Evolutionary conservation across 495 filamentous ascomycete genomes (phyloP).

Genomic region (Hapsidospora chrysogenum): DNA sequence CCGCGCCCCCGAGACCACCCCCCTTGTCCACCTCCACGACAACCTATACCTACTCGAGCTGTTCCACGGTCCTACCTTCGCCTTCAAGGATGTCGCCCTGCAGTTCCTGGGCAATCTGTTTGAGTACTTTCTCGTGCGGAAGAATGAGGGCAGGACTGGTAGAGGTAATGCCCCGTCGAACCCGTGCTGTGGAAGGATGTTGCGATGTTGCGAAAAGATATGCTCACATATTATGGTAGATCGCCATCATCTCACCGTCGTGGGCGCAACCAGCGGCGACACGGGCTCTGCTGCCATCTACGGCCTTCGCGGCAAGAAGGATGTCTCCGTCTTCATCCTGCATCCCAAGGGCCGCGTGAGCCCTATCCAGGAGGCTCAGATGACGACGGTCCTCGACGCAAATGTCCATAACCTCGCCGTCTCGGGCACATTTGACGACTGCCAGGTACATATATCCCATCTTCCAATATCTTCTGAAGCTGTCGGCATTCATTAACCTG

Average conservation of each 20-base stretch:
- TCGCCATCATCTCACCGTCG: constrained; percentile 73
- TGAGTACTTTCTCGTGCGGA: constrained; percentile 80
- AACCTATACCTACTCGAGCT: constrained; percentile 79
- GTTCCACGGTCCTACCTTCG: constrained; percentile 93
- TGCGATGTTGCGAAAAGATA: background rate
- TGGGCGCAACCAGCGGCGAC: constrained; percentile 87
- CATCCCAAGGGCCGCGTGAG: constrained; percentile 70
- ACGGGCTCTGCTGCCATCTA: constrained; percentile 94
- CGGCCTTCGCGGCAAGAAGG: constrained; percentile 91
- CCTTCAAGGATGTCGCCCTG: constrained; percentile 85
- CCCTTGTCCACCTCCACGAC: constrained; percentile 50
- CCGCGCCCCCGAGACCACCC: constrained; percentile 55
- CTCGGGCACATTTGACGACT: constrained; percentile 85
- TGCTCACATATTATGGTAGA: constrained; percentile 16
- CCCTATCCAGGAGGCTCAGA: constrained; percentile 84
- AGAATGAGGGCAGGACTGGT: constrained; percentile 59
- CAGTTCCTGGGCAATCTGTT: constrained; percentile 92
- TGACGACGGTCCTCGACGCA: constrained; percentile 74
- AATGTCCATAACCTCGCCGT: constrained; percentile 86
- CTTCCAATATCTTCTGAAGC: no score
- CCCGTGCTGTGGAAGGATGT: no score
- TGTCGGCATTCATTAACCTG: background rate
- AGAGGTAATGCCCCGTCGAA: no score
- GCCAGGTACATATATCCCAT: constrained; percentile 65
- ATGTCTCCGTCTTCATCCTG: constrained; percentile 82